Percentiles rank a stretch among this genome's conserved stretches.
phyloP scores from a whole-genome alignment of 768 basidiomycete genomes.

The Gloeopeniophorella convolvens region DNA sequence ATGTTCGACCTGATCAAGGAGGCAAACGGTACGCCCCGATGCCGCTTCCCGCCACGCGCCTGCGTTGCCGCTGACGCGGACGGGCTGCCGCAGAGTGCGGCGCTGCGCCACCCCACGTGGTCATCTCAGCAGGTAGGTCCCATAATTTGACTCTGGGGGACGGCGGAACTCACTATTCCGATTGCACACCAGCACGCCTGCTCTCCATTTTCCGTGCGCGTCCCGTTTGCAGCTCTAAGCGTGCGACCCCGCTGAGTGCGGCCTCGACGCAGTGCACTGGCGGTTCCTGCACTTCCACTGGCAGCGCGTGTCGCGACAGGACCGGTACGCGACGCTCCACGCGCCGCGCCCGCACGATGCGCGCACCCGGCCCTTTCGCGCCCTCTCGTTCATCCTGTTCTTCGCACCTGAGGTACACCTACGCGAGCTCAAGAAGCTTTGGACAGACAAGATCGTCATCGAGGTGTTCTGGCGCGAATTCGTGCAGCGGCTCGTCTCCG shows the following conservation, averaged over 20 bases:
- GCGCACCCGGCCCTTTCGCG: conserved; percentile 6
- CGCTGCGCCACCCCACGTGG: background rate
- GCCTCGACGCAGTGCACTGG: conserved; percentile 12
- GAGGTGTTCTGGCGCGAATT: conserved; percentile 5
- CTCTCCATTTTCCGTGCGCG: conserved; percentile 10
- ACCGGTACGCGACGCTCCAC: conserved; percentile 1
- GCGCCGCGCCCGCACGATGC: background rate
- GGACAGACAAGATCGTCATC: conserved; percentile 6
- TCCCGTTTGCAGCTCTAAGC: too few species aligned
- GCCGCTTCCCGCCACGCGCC: background rate
- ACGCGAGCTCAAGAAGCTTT: conserved; percentile 3
- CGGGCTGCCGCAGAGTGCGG: background rate
- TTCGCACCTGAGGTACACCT: conserved; percentile 11
- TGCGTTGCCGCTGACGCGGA: background rate
- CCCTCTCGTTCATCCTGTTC: conserved; percentile 7
- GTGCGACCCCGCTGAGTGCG: background rate
- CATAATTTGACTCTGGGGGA: background rate
- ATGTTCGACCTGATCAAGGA: conserved; percentile 8
- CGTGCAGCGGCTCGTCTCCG: background rate
- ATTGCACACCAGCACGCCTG: conserved; percentile 5
- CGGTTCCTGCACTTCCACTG: conserved; percentile 14
- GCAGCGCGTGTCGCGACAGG: conserved; percentile 6
- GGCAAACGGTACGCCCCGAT: conserved; percentile 1
- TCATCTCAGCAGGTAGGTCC: background rate
- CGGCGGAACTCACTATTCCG: background rate